Percentiles rank a stretch among this genome's conserved stretches.
Conservation (phyloP, 1,284 basidiomycete genomes). For the Pulchroboletus neoregius region DNA sequence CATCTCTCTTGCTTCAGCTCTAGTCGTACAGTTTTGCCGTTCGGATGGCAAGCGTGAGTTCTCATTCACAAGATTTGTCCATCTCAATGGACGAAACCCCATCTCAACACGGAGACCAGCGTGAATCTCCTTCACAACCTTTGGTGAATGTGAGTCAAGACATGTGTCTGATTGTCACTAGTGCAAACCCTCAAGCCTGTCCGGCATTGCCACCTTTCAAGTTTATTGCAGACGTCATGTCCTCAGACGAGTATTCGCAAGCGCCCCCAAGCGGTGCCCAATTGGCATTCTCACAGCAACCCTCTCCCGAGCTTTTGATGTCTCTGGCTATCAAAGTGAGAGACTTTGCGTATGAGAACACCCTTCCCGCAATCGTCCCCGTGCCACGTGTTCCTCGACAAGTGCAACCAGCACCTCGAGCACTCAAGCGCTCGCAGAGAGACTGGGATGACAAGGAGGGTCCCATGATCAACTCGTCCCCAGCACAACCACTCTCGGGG, state of each 20-base stretch:
- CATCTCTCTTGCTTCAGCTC: too few species aligned
- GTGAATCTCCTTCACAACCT: too few species aligned
- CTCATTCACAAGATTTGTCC: not conserved
- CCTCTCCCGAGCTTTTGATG: conserved; percentile 38
- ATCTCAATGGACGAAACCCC: conserved; percentile 1
- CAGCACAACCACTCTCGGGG: conserved; percentile 10
- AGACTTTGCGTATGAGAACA: conserved; percentile 69
- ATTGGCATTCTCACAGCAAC: conserved; percentile 30
- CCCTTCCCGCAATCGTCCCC: conserved; percentile 52
- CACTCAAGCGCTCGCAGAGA: conserved; percentile 38
- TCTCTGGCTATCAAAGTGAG: conserved; percentile 59
- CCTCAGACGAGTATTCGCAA: conserved; percentile 20
- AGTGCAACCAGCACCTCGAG: conserved; percentile 40
- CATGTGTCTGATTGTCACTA: too few species aligned
- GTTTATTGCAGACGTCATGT: conserved; percentile 5
- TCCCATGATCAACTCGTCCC: not conserved
- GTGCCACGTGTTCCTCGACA: conserved; percentile 42
- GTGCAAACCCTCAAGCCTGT: conserved; percentile 29
- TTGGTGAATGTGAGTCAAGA: too few species aligned
- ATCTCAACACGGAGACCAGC: too few species aligned
- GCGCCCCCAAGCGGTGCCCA: conserved; percentile 7
- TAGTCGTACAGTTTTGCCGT: too few species aligned
- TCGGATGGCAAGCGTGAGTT: too few species aligned
- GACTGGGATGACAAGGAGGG: conserved; percentile 31
- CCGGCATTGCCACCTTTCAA: not conserved